These are phyloP conservation scores for Rubus idaeus DNA, from an alignment of 306 rosid genomes.

Conservation along the genomic window DNA sequence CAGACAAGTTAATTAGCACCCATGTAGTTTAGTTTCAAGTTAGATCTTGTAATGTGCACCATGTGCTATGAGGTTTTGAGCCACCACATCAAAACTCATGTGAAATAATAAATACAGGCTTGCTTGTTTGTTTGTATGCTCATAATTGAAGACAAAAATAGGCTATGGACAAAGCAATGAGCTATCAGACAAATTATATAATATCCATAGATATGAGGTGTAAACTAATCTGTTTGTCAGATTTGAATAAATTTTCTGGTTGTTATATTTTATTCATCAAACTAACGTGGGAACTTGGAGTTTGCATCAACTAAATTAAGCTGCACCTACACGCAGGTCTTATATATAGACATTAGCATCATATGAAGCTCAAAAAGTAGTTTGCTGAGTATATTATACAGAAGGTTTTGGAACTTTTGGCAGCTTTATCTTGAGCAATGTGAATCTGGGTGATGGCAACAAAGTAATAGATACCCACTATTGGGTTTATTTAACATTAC, in stretches of 20 bases:
- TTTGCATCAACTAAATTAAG: slow-evolving; percentile 14
- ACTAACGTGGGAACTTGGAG: not conserved
- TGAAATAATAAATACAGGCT: slow-evolving; percentile 15
- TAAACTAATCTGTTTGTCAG: not conserved
- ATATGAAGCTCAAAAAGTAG: not conserved
- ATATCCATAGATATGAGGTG: not conserved
- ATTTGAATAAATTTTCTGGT: not conserved
- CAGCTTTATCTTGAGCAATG: slow-evolving; percentile 4
- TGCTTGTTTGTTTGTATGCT: slow-evolving; percentile 15
- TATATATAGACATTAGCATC: not conserved
- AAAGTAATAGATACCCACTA: not conserved
- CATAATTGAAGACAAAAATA: slow-evolving; percentile 9
- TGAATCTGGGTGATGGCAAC: slow-evolving; percentile 7
- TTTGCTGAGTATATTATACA: not conserved
- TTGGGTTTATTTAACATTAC: not conserved
- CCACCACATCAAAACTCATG: slow-evolving; percentile 12
- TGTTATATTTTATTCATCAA: slow-evolving; percentile 4
- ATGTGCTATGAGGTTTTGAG: slow-evolving; percentile 20
- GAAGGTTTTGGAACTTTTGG: not conserved
- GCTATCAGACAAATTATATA: not conserved
- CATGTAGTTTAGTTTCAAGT: not conserved
- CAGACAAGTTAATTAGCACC: not conserved
- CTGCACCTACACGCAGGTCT: not conserved
- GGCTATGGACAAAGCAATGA: slow-evolving; percentile 28
- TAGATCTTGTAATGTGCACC: slow-evolving; percentile 28